phyloP scores from a whole-genome alignment of 139 green algal species.

The Pleodorina starrii region DNA sequence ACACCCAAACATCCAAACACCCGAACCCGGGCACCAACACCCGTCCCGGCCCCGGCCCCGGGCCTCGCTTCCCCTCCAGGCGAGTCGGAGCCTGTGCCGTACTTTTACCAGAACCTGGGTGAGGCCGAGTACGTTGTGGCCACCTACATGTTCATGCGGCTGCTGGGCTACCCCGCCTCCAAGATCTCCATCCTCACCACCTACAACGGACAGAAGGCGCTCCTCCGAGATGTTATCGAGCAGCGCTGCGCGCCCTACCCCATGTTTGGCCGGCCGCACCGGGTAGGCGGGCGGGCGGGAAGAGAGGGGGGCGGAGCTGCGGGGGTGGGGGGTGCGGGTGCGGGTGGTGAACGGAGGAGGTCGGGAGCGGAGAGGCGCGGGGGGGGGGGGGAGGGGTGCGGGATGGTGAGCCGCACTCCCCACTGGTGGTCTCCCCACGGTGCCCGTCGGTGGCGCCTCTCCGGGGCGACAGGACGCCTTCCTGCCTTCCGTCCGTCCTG shows the following conservation, averaged over 20 bases:
- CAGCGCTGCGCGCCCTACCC: slow-evolving; percentile 88
- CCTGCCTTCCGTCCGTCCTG: no score
- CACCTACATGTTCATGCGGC: slow-evolving; percentile 91
- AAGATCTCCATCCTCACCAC: slow-evolving; percentile 98
- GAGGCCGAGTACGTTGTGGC: slow-evolving; percentile 96
- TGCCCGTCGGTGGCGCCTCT: no score
- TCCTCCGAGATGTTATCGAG: slow-evolving; percentile 95
- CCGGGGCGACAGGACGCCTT: no score
- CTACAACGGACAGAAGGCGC: slow-evolving; percentile 98
- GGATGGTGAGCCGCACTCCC: no score
- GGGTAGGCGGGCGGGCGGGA: slow-evolving; percentile 70
- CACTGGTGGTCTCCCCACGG: no score
- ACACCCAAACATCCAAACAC: no score
- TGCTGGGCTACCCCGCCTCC: slow-evolving; percentile 93
- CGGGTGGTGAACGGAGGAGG: no score
- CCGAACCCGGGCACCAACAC: no score
- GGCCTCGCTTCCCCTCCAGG: slow-evolving; percentile 40
- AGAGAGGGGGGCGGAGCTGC: neutral
- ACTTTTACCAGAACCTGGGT: slow-evolving; percentile 98
- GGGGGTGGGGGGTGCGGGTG: no score
- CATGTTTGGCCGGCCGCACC: slow-evolving; percentile 88
- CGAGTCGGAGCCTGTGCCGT: slow-evolving; percentile 88
- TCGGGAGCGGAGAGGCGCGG: no score
- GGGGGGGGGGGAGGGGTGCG: no score
- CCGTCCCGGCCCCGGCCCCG: no score